Evolutionary conservation across 2,329 filamentous ascomycete genomes (phyloP).

Genomic region (Penicillium palitans): DNA sequence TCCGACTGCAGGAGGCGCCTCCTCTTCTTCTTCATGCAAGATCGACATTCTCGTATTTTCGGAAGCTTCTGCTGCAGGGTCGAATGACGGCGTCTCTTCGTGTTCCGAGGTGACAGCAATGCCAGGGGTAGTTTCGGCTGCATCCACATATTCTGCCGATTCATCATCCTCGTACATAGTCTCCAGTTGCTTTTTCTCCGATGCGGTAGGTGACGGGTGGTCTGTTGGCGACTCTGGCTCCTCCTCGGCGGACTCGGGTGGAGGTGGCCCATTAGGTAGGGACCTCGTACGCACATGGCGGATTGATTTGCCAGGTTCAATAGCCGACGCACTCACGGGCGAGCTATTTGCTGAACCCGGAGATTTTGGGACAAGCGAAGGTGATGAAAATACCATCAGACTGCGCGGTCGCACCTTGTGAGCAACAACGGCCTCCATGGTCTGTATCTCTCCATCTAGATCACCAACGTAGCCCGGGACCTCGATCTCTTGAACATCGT

Average conservation of each 20-base stretch:
- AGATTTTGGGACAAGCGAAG: conserved; percentile 30
- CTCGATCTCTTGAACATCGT: conserved; percentile 66
- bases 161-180: conserved; percentile 44
- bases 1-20: conserved; percentile 18
- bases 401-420: conserved; percentile 47
- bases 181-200: conserved; percentile 35
- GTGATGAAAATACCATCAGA: conserved; percentile 44
- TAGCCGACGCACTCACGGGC: conserved; percentile 25
- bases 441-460: conserved; percentile 58
- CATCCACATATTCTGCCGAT: conserved; percentile 25
- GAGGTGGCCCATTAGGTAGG: conserved; percentile 45
- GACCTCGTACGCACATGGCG: conserved; percentile 51
- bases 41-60: conserved; percentile 23
- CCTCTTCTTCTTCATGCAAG: conserved; percentile 25
- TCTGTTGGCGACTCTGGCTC: conserved; percentile 17
- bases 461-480: conserved; percentile 66
- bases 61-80: conserved; percentile 10
- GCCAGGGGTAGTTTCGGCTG: conserved; percentile 20
- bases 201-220: conserved; percentile 27
- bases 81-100: conserved; percentile 8
- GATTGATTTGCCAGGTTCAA: conserved; percentile 27
- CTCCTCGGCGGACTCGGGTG: conserved; percentile 18
- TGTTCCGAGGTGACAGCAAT: conserved; percentile 22
- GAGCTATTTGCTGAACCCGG: conserved; percentile 27
- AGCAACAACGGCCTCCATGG: conserved; percentile 38